Conservation (phyloP, 805 yeast genomes). For the Candida silvicultrix region DNA sequence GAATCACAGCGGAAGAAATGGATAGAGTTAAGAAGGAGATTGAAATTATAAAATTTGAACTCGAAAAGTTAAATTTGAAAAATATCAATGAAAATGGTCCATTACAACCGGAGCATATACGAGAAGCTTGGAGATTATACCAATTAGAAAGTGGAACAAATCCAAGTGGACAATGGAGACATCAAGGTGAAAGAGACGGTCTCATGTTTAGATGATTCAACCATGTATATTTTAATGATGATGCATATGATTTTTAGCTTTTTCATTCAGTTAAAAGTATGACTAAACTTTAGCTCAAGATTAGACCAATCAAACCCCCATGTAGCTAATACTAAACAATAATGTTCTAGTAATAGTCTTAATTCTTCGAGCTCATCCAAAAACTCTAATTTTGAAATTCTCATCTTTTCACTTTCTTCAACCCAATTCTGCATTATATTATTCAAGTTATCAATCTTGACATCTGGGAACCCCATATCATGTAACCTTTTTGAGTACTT, state of each 20-base stretch:
- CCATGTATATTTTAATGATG: not conserved
- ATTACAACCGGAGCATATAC: conserved; percentile 71
- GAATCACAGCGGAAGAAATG: conserved; percentile 26
- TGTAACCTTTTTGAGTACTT: conserved; percentile 15
- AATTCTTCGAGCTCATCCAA: conserved; percentile 58
- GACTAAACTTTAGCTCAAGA: conserved; percentile 12
- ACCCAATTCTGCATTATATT: conserved; percentile 27
- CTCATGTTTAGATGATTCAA: conserved; percentile 48
- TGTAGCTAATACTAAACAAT: conserved; percentile 32
- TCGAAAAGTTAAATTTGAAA: conserved; percentile 23
- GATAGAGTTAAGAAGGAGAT: conserved; percentile 14
- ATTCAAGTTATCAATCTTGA: conserved; percentile 26
- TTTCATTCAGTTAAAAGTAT: no score
- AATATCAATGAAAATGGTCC: conserved; percentile 43
- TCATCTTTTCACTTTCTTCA: conserved; percentile 26
- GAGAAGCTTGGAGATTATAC: conserved; percentile 84
- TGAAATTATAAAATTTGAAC: conserved; percentile 18
- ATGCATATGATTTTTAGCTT: not conserved
- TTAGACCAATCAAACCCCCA: conserved; percentile 17
- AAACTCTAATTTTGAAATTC: conserved; percentile 43
- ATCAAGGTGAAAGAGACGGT: conserved; percentile 69
- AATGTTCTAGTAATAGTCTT: conserved; percentile 43
- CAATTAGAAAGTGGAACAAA: conserved; percentile 60
- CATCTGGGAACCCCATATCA: conserved; percentile 9
- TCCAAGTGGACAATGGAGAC: conserved; percentile 60